These are phyloP conservation scores for Eucalyptus coolabah DNA, from an alignment of 345 rosid genomes.

Conservation along the genomic window DNA sequence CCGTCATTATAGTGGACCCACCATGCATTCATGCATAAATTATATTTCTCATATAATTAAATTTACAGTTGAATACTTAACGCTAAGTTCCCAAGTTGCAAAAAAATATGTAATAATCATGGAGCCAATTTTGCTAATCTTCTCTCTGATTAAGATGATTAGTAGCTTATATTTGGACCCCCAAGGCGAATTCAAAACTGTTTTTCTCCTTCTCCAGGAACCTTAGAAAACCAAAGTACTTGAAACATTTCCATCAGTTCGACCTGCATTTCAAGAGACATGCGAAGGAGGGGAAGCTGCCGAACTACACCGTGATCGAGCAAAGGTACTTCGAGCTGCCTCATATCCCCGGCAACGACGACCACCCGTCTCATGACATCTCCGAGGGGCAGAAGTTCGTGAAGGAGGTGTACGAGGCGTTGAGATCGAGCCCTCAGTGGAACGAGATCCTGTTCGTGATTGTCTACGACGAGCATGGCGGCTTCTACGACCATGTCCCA, in stretches of 20 bases:
- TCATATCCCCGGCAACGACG: conserved; percentile 57
- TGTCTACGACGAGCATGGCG: conserved; percentile 80
- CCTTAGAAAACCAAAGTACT: conserved; percentile 63
- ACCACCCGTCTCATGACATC: conserved; percentile 78
- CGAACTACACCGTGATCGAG: conserved; percentile 77
- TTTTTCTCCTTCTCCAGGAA: conserved; percentile 21
- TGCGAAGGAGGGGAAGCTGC: conserved; percentile 55
- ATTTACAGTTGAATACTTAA: background rate
- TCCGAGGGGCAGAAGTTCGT: conserved; percentile 68
- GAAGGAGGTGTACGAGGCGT: conserved; percentile 70
- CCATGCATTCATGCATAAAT: background rate
- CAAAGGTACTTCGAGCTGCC: conserved; percentile 57
- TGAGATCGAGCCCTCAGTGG: conserved; percentile 85
- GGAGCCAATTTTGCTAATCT: background rate
- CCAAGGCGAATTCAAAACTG: background rate
- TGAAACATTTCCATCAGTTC: conserved; percentile 55
- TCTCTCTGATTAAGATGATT: background rate
- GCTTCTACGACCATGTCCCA: conserved; percentile 83
- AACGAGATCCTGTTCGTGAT: conserved; percentile 48
- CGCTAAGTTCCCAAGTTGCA: background rate
- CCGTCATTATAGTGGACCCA: background rate
- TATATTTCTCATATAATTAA: background rate
- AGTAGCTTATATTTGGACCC: background rate
- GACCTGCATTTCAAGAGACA: conserved; percentile 61
- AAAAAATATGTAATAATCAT: background rate